phyloP scores from a whole-genome alignment of 768 basidiomycete species.

The Hypsizygus marmoreus region DNA sequence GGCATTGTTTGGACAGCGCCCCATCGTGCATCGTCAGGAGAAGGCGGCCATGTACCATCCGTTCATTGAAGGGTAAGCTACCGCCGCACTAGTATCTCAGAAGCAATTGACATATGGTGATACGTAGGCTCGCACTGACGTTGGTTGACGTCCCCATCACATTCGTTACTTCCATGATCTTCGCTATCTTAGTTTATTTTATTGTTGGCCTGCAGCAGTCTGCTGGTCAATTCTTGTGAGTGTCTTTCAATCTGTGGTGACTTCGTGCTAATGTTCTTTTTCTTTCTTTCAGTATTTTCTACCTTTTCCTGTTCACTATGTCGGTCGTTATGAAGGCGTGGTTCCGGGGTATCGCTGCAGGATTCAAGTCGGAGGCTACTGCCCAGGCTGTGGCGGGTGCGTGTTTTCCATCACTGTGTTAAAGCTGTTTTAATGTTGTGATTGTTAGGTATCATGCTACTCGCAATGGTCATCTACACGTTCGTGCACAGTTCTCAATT shows the following conservation, averaged over 20 bases:
- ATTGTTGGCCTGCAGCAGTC: slow-evolving; percentile 56
- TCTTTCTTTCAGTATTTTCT: slow-evolving; percentile 48
- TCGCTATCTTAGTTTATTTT: slow-evolving; percentile 60
- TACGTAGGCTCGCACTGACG: slow-evolving; percentile 52
- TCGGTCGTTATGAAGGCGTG: slow-evolving; percentile 71
- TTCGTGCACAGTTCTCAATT: slow-evolving; percentile 33
- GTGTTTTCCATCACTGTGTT: too few species aligned
- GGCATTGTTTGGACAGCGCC: slow-evolving; percentile 60
- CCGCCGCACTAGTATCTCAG: slow-evolving; percentile 19
- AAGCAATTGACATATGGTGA: slow-evolving; percentile 9
- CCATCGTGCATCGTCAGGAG: slow-evolving; percentile 58
- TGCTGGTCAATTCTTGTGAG: slow-evolving; percentile 68
- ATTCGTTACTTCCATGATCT: slow-evolving; percentile 44
- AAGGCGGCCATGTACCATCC: slow-evolving; percentile 66
- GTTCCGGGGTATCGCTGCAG: slow-evolving; percentile 70
- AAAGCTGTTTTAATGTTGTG: background rate
- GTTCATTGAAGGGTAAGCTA: slow-evolving; percentile 40
- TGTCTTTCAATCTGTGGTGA: slow-evolving; percentile 11
- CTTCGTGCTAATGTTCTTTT: background rate
- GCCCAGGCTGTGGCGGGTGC: slow-evolving; percentile 58
- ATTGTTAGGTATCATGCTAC: slow-evolving; percentile 35
- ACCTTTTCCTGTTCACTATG: slow-evolving; percentile 58
- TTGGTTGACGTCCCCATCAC: slow-evolving; percentile 65
- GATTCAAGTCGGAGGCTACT: slow-evolving; percentile 57
- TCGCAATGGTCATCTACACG: slow-evolving; percentile 57